Percentiles rank a stretch among this genome's conserved stretches.
Evolutionary conservation across 306 rosid species (phyloP).

Genomic region (Psophocarpus tetragonolobus): DNA sequence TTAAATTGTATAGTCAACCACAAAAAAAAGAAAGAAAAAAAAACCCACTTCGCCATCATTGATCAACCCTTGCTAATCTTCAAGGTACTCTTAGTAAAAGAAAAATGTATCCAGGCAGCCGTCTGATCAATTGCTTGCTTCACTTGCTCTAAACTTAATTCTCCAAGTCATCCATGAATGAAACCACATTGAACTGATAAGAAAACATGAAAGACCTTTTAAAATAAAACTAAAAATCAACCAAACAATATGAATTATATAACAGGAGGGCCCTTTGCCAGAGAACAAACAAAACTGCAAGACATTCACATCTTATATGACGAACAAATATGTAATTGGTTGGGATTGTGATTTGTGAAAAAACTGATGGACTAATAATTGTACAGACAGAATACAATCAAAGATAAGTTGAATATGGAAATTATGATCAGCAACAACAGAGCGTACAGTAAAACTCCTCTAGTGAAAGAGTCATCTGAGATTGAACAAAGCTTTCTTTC

Average conservation of each 20-base stretch:
- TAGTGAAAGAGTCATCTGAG: not conserved
- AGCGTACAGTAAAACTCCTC: not conserved
- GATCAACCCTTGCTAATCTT: not conserved
- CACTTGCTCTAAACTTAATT: conserved; percentile 13
- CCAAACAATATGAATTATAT: not conserved
- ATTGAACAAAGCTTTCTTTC: conserved; percentile 22
- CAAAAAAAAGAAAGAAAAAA: too few species aligned
- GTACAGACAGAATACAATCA: not conserved
- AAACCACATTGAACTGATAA: conserved; percentile 14
- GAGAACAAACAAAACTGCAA: not conserved
- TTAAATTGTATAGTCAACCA: not conserved
- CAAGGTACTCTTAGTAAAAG: not conserved
- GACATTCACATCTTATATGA: not conserved
- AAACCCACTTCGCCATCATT: not conserved
- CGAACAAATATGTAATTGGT: not conserved
- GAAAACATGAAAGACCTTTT: conserved; percentile 5
- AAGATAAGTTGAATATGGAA: not conserved
- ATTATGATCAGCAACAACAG: not conserved
- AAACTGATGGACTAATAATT: not conserved
- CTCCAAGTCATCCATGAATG: conserved; percentile 3
- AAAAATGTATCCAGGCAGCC: not conserved
- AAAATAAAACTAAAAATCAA: not conserved
- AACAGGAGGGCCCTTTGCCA: not conserved
- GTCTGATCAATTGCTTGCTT: conserved; percentile 25
- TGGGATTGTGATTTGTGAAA: not conserved